These are phyloP conservation scores for Nigrospora oryzae DNA, from an alignment of 2,329 filamentous ascomycete genomes.

Conservation along the genomic window DNA sequence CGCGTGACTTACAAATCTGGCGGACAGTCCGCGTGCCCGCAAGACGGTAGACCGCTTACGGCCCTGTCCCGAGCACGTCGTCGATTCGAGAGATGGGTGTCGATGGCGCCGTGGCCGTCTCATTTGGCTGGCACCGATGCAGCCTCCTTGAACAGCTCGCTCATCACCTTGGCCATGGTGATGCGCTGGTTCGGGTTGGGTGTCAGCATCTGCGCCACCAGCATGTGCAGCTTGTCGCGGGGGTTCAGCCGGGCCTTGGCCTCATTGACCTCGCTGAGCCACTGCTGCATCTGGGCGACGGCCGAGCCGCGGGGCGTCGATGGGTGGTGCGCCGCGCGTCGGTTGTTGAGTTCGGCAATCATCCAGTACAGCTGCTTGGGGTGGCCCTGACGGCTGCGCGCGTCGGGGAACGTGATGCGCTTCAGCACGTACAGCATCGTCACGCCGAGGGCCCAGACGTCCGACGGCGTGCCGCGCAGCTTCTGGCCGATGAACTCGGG, in stretches of 20 bases:
- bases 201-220: conserved; percentile 46
- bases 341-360: conserved; percentile 46
- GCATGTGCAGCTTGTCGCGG: conserved; percentile 39
- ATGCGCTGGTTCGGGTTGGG: conserved; percentile 43
- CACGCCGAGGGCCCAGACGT: conserved; percentile 52
- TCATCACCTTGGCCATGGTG: conserved; percentile 42
- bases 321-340: conserved; percentile 15
- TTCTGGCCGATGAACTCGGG: conserved; percentile 51
- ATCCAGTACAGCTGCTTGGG: conserved; percentile 47
- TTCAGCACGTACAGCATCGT: conserved; percentile 52
- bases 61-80: too few relatives aligned
- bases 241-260: conserved; percentile 35
- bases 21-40: too few relatives aligned
- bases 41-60: too few relatives aligned
- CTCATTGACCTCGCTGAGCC: conserved; percentile 44
- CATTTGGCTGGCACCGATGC: conserved; percentile 11
- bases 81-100: too few relatives aligned
- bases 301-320: conserved; percentile 23
- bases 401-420: conserved; percentile 47
- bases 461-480: conserved; percentile 43
- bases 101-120: too few relatives aligned
- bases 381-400: conserved; percentile 36
- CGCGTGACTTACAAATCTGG: too few relatives aligned
- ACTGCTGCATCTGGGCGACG: conserved; percentile 44
- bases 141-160: conserved; percentile 26